Conservation (phyloP, 225 moss, liverwort and hornwort species). For the Pseudisothecium myosuroides region DNA sequence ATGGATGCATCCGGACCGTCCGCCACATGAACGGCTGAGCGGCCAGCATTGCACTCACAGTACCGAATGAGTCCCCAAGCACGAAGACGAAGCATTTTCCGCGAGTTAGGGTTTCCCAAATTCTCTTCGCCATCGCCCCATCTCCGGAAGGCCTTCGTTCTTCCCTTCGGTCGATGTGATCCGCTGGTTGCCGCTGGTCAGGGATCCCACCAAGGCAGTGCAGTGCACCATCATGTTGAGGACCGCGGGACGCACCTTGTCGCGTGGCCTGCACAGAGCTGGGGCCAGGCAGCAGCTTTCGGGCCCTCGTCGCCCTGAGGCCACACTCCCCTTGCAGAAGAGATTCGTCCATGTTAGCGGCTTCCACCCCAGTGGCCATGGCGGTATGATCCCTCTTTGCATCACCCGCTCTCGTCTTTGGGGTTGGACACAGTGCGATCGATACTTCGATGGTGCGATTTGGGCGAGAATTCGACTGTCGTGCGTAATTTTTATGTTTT, state of each 20-base stretch:
- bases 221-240: slow-evolving; percentile 32
- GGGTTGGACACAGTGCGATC: neutral
- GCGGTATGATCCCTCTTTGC: neutral
- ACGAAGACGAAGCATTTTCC: neutral
- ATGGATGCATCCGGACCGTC: neutral
- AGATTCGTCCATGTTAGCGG: neutral
- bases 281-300: neutral
- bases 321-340: neutral
- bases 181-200: neutral
- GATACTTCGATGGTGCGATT: neutral
- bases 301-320: neutral
- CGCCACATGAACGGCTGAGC: neutral
- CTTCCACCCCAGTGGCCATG: neutral
- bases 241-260: slow-evolving; percentile 5
- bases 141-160: too few species aligned
- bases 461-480: neutral
- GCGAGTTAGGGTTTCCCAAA: neutral
- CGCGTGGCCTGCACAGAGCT: slow-evolving; percentile 7
- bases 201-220: slow-evolving; percentile 22
- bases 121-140: neutral
- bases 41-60: neutral
- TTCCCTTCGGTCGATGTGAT: neutral
- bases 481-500: too few species aligned
- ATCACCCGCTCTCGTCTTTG: neutral
- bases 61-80: neutral